These are phyloP conservation scores for Penicillium argentinense DNA, from an alignment of 495 filamentous ascomycete genomes.

Conservation along the genomic window DNA sequence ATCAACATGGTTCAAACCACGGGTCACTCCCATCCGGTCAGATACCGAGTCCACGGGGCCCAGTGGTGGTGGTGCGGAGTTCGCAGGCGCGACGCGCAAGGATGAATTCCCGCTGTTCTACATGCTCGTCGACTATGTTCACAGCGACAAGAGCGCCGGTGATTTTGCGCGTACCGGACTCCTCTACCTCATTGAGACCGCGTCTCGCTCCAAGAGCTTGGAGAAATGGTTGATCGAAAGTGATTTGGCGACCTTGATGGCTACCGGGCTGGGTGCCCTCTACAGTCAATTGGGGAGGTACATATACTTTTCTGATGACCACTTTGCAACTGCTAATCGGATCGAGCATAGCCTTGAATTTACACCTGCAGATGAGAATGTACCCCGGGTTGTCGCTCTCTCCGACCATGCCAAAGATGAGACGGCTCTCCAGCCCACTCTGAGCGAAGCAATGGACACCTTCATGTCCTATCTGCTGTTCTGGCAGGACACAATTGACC, in stretches of 20 bases:
- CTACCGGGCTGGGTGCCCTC: slow-evolving; percentile 87
- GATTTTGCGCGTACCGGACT: slow-evolving; percentile 97
- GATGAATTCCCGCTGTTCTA: slow-evolving; percentile 97
- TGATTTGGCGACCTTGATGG: slow-evolving; percentile 95
- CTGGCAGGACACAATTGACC: slow-evolving; percentile 97
- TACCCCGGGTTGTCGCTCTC: slow-evolving; percentile 79
- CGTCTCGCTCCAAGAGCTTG: slow-evolving; percentile 73
- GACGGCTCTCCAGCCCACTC: slow-evolving; percentile 45
- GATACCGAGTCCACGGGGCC: slow-evolving; percentile 44
- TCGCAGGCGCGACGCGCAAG: slow-evolving; percentile 82
- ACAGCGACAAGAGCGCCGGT: slow-evolving; percentile 86
- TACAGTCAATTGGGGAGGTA: slow-evolving; percentile 95
- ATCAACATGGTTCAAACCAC: slow-evolving; percentile 76
- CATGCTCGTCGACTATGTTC: slow-evolving; percentile 90
- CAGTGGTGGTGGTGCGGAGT: slow-evolving; percentile 62
- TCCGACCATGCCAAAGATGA: slow-evolving; percentile 68
- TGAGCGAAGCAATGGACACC: slow-evolving; percentile 80
- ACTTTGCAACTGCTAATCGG: too few species aligned
- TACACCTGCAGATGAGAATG: slow-evolving; percentile 51
- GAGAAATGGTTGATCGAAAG: slow-evolving; percentile 97
- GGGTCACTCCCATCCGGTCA: slow-evolving; percentile 27
- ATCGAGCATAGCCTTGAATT: slow-evolving; percentile 37
- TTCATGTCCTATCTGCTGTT: slow-evolving; percentile 94
- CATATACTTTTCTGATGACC: too few species aligned
- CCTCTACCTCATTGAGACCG: slow-evolving; percentile 92